Conservation (phyloP, 768 basidiomycete species). For the Pisolithus albus region DNA sequence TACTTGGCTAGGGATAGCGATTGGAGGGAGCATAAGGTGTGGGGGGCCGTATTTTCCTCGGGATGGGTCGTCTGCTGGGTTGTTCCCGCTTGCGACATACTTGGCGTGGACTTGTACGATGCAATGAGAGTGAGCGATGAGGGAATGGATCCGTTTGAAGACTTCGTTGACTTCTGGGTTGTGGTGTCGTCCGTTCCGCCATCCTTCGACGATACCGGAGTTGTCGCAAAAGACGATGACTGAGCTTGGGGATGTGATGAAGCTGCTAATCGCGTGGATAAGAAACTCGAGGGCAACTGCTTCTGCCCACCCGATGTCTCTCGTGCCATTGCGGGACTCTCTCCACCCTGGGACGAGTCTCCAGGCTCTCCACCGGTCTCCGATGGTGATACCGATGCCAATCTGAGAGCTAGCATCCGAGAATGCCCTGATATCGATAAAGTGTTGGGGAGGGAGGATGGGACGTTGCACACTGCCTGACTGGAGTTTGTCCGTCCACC, state of each 20-base stretch:
- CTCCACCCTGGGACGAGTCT: slow-evolving; percentile 26
- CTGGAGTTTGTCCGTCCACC: slow-evolving; percentile 22
- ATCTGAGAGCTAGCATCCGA: slow-evolving; percentile 36
- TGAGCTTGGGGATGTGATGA: background rate
- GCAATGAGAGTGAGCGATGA: background rate
- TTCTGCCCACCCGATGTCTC: slow-evolving; percentile 39
- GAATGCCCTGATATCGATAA: slow-evolving; percentile 11
- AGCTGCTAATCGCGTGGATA: background rate
- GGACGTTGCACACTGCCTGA: background rate
- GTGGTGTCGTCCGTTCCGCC: slow-evolving; percentile 3
- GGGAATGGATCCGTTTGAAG: slow-evolving; percentile 10
- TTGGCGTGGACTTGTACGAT: background rate
- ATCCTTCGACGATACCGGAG: slow-evolving; percentile 8
- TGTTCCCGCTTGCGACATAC: background rate
- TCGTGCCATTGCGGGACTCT: slow-evolving; percentile 4
- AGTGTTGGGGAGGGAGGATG: background rate
- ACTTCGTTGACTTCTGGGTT: slow-evolving; percentile 9
- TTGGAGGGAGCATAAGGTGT: slow-evolving; percentile 6
- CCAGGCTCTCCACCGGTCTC: slow-evolving; percentile 28
- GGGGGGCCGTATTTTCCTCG: background rate
- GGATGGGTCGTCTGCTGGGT: slow-evolving; percentile 7
- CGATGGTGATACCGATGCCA: slow-evolving; percentile 31
- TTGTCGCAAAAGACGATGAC: slow-evolving; percentile 11
- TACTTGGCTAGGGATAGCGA: slow-evolving; percentile 7
- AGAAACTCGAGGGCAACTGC: slow-evolving; percentile 12